phyloP scores from a whole-genome alignment of 2,329 filamentous ascomycete genomes.

The Trichophyton equinum region DNA sequence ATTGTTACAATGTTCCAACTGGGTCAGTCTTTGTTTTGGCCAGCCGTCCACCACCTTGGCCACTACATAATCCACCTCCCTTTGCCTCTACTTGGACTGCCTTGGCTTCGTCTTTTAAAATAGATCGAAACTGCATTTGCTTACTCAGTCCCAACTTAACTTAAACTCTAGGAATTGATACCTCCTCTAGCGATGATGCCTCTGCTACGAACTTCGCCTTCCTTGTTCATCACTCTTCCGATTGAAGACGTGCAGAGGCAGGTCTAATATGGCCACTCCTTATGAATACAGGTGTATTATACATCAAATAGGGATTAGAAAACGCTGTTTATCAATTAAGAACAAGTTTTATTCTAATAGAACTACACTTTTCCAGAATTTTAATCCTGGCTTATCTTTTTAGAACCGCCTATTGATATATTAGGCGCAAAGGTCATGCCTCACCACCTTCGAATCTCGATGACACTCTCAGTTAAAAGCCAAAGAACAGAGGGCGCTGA shows the following conservation, averaged over 20 bases:
- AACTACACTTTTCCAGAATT: background rate
- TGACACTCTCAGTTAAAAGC: background rate
- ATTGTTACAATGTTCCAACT: background rate
- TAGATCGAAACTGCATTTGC: background rate
- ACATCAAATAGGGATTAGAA: background rate
- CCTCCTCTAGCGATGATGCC: background rate
- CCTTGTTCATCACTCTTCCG: no score
- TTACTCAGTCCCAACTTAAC: background rate
- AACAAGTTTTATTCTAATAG: background rate
- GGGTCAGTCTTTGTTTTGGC: background rate
- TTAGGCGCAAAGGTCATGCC: no score
- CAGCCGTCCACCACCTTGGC: background rate
- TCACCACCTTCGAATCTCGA: background rate
- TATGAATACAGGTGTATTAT: conserved; percentile 1
- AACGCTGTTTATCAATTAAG: background rate
- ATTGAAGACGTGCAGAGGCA: background rate
- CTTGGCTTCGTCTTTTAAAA: background rate
- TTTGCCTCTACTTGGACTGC: background rate
- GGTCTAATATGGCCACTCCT: background rate
- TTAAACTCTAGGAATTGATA: background rate
- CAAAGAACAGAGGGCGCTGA: background rate
- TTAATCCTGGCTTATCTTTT: background rate
- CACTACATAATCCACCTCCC: background rate
- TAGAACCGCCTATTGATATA: no score
- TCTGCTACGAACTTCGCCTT: no score